Percentiles rank a stretch among this genome's conserved stretches.
These are phyloP conservation scores for Cicer pinnatifidum DNA, from an alignment of 306 rosid species.

Conservation along the genomic window DNA sequence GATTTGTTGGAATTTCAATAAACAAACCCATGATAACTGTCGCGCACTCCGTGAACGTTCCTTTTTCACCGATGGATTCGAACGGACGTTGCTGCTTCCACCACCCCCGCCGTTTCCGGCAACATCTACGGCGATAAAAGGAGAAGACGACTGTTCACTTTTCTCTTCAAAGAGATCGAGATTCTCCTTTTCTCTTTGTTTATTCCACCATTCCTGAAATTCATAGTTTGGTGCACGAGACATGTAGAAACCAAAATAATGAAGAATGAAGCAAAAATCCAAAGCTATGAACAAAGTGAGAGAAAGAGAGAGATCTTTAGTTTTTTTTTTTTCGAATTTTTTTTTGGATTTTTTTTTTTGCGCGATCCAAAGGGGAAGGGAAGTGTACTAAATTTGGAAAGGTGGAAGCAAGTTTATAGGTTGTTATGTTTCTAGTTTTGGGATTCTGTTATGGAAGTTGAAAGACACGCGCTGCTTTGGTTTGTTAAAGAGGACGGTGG, in stretches of 20 bases:
- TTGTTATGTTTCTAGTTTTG: neutral
- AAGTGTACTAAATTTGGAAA: conserved; percentile 44
- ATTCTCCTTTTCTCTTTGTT: conserved; percentile 64
- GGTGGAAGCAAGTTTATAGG: conserved; percentile 47
- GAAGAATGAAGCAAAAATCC: neutral
- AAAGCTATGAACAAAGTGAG: conserved; percentile 14
- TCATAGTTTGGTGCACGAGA: conserved; percentile 82
- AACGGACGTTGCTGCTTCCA: conserved; percentile 12
- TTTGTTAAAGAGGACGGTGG: conserved; percentile 38
- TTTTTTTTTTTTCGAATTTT: neutral
- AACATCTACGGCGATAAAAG: conserved; percentile 61
- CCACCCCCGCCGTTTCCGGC: conserved; percentile 22
- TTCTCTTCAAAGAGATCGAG: conserved; percentile 48
- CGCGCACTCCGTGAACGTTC: conserved; percentile 78
- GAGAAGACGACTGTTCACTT: conserved; percentile 31
- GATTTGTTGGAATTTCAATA: conserved; percentile 71
- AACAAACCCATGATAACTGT: conserved; percentile 80
- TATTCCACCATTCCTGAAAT: conserved; percentile 99
- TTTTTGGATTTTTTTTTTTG: neutral
- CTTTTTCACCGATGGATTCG: conserved; percentile 62
- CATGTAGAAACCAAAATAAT: conserved; percentile 51
- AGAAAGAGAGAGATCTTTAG: neutral
- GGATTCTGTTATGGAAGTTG: neutral
- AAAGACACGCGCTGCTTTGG: conserved; percentile 33
- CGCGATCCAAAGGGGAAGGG: conserved; percentile 45